These are phyloP conservation scores for Colletotrichum caudatum DNA, from an alignment of 2,329 filamentous ascomycete genomes.

Conservation along the genomic window DNA sequence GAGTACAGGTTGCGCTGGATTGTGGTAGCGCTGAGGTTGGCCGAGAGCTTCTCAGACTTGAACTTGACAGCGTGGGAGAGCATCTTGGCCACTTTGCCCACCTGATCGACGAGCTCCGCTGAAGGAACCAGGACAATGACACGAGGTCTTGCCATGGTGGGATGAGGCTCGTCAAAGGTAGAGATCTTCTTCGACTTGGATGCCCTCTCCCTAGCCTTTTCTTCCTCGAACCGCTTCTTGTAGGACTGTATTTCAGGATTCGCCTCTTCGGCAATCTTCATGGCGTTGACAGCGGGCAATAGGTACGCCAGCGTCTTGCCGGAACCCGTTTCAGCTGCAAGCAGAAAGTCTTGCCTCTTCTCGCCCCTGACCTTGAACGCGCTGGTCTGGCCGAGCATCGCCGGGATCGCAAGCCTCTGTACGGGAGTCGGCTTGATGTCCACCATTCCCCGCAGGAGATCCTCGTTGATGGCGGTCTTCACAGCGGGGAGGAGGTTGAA, in stretches of 20 bases:
- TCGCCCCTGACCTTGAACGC: conserved; percentile 50
- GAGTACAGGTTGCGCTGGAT: conserved; percentile 90
- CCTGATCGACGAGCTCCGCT: conserved; percentile 90
- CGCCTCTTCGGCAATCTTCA: conserved; percentile 79
- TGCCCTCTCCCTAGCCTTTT: conserved; percentile 67
- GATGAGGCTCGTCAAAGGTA: conserved; percentile 74
- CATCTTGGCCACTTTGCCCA: conserved; percentile 82
- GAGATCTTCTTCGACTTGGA: conserved; percentile 69
- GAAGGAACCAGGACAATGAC: conserved; percentile 92
- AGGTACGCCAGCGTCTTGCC: conserved; percentile 97
- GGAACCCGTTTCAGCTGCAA: conserved; percentile 96
- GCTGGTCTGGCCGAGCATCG: conserved; percentile 72
- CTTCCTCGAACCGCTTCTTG: conserved; percentile 65
- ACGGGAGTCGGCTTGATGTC: conserved; percentile 88
- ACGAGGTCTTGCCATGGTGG: conserved; percentile 81
- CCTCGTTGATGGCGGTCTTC: conserved; percentile 76
- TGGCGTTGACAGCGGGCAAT: conserved; percentile 83
- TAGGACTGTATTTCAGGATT: conserved; percentile 71
- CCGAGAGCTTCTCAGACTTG: conserved; percentile 84
- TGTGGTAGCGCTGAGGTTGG: conserved; percentile 78
- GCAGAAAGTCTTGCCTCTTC: conserved; percentile 72
- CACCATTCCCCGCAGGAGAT: conserved; percentile 80
- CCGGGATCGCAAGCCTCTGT: conserved; percentile 89
- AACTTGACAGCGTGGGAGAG: conserved; percentile 90
- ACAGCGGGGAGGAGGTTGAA: conserved; percentile 81